These are phyloP conservation scores for Aspergillus novofumigatus DNA, from an alignment of 2,329 filamentous ascomycete genomes.

Conservation along the genomic window DNA sequence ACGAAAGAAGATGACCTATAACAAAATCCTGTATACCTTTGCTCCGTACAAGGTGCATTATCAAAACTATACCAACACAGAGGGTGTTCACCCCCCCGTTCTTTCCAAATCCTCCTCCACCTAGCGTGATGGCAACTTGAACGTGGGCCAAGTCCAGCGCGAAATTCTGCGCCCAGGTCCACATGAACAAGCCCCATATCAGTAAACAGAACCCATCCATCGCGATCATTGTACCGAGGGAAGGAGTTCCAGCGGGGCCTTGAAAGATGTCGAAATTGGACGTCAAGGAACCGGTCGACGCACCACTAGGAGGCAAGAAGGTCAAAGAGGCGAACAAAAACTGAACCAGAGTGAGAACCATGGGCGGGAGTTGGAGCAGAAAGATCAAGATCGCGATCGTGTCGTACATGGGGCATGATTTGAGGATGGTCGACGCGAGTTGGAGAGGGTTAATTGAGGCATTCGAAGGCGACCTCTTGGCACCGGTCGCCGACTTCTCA, in stretches of 20 bases:
- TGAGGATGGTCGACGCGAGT: conserved; percentile 79
- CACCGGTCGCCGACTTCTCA: conserved; percentile 23
- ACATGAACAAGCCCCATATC: conserved; percentile 76
- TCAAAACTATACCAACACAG: conserved; percentile 43
- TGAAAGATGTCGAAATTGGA: conserved; percentile 91
- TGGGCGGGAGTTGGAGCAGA: conserved; percentile 84
- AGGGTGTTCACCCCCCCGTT: conserved; percentile 44
- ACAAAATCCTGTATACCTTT: conserved; percentile 50
- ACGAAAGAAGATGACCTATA: conserved; percentile 40
- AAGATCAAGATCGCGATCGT: conserved; percentile 96
- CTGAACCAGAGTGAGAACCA: conserved; percentile 83
- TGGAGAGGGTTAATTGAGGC: conserved; percentile 66
- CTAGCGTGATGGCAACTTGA: conserved; percentile 85
- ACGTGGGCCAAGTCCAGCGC: conserved; percentile 87
- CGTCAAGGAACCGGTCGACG: conserved; percentile 67
- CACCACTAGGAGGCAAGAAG: conserved; percentile 79
- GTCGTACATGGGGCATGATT: conserved; percentile 85
- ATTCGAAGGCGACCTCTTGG: conserved; percentile 33
- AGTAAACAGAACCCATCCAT: conserved; percentile 80
- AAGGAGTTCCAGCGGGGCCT: conserved; percentile 78
- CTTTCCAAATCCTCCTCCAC: conserved; percentile 63
- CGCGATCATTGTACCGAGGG: conserved; percentile 75
- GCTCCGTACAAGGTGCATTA: conserved; percentile 44
- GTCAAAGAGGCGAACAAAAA: conserved; percentile 89
- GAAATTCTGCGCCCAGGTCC: conserved; percentile 81